These are phyloP conservation scores for Fusarium poae DNA, from an alignment of 2,329 filamentous ascomycete species.

Conservation along the genomic window DNA sequence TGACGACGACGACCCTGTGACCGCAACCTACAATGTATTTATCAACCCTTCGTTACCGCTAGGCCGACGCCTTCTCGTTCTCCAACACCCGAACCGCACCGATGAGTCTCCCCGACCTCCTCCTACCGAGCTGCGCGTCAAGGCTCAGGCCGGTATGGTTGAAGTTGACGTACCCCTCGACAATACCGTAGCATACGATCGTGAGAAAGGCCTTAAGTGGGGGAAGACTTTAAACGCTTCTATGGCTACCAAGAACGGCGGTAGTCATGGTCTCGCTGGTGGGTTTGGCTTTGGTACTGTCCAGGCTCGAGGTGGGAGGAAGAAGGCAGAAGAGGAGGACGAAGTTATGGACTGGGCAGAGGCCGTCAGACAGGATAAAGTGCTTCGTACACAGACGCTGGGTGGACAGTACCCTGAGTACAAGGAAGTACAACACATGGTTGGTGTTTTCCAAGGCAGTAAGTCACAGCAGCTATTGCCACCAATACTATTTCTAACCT, in stretches of 20 bases:
- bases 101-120: slow-evolving; percentile 64
- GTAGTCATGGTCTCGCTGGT: slow-evolving; percentile 77
- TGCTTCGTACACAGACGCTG: slow-evolving; percentile 84
- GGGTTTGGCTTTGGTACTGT: slow-evolving; percentile 74
- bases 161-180: slow-evolving; percentile 92
- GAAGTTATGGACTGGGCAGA: slow-evolving; percentile 73
- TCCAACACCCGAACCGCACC: slow-evolving; percentile 88
- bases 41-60: slow-evolving; percentile 78
- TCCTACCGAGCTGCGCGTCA: slow-evolving; percentile 83
- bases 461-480: slow-evolving; percentile 51
- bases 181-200: slow-evolving; percentile 81
- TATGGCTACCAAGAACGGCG: slow-evolving; percentile 69
- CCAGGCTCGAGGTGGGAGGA: slow-evolving; percentile 56
- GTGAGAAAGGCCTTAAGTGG: slow-evolving; percentile 84
- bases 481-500: slow-evolving; percentile 34
- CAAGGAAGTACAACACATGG: slow-evolving; percentile 85
- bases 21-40: slow-evolving; percentile 84
- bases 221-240: slow-evolving; percentile 79
- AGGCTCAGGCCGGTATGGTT: slow-evolving; percentile 83
- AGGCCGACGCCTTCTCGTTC: slow-evolving; percentile 77
- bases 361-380: slow-evolving; percentile 76
- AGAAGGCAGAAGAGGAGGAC: slow-evolving; percentile 60
- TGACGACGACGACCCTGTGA: slow-evolving; percentile 73
- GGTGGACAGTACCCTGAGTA: slow-evolving; percentile 82
- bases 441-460: slow-evolving; percentile 91